phyloP scores from a whole-genome alignment of 2,329 filamentous ascomycete species.

The Ilyonectria destructans region DNA sequence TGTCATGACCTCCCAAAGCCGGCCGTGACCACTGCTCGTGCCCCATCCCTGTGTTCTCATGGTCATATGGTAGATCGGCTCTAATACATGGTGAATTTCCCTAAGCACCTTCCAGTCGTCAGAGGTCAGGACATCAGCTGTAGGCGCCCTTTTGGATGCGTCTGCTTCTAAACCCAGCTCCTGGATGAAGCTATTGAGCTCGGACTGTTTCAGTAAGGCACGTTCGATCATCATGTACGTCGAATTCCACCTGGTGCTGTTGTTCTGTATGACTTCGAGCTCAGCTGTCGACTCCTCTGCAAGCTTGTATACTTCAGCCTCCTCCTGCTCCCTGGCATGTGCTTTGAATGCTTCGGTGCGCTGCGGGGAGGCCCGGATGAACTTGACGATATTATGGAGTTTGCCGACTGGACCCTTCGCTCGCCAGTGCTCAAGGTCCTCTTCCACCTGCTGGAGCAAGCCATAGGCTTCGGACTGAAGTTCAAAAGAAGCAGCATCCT shows the following conservation, averaged over 20 bases:
- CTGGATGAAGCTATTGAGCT: constrained; percentile 26
- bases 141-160: constrained; percentile 15
- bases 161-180: constrained; percentile 19
- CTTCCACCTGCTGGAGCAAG: constrained; percentile 16
- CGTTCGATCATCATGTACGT: constrained; percentile 28
- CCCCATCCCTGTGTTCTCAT: constrained; percentile 26
- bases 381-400: constrained; percentile 9
- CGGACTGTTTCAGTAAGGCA: constrained; percentile 26
- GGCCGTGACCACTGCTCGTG: constrained; percentile 18
- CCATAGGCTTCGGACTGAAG: constrained; percentile 22
- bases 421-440: constrained; percentile 17
- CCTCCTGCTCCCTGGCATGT: constrained; percentile 22
- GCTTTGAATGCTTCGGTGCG: constrained; percentile 23
- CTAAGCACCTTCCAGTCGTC: constrained; percentile 27
- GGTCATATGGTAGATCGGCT: constrained; percentile 25
- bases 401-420: constrained; percentile 11
- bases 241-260: constrained; percentile 23
- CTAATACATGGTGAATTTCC: constrained; percentile 17
- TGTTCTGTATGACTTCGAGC: constrained; percentile 32
- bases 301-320: constrained; percentile 28
- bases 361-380: constrained; percentile 26
- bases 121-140: constrained; percentile 16
- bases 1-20: constrained; percentile 30
- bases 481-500: constrained; percentile 27
- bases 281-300: constrained; percentile 26